Conservation (phyloP, 768 basidiomycete species). For the Royoungia palumana region DNA sequence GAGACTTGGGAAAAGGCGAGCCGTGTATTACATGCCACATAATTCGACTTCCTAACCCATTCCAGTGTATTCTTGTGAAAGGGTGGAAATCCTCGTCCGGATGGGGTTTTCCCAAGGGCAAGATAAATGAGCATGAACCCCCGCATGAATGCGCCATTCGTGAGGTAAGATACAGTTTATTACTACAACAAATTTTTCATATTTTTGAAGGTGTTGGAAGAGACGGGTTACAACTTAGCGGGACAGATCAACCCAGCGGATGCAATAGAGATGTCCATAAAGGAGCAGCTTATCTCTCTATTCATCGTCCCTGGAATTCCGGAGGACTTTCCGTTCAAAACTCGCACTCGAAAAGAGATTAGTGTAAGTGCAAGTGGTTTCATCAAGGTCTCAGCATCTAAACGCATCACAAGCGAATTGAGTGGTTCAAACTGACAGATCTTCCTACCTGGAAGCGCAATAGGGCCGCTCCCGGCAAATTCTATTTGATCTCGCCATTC, state of each 20-base stretch:
- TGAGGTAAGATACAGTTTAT: conserved; percentile 58
- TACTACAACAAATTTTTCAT: conserved; percentile 3
- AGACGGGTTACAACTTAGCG: conserved; percentile 90
- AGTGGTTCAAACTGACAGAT: conserved; percentile 90
- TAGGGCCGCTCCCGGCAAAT: conserved; percentile 68
- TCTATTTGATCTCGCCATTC: conserved; percentile 94
- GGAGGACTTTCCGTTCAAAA: conserved; percentile 86
- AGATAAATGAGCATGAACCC: conserved; percentile 94
- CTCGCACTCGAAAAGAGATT: conserved; percentile 96
- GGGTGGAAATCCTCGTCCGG: conserved; percentile 96
- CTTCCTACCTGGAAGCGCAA: conserved; percentile 91
- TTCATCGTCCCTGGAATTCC: conserved; percentile 87
- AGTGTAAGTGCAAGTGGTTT: conserved; percentile 56
- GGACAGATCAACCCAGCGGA: conserved; percentile 62
- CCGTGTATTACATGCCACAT: conserved; percentile 4
- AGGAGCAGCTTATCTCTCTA: conserved; percentile 86
- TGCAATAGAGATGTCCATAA: conserved; percentile 82
- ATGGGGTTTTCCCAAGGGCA: conserved; percentile 99
- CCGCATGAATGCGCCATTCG: conserved; percentile 82
- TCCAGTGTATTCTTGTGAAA: conserved; percentile 92
- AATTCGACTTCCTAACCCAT: conserved; percentile 9
- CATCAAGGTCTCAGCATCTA: conserved; percentile 5
- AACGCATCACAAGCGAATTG: conserved; percentile 70
- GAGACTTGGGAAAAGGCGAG: conserved; percentile 87
- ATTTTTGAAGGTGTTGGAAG: conserved; percentile 80